Evolutionary conservation across 768 basidiomycete genomes (phyloP), one percentile per base, ranked within the genome.

Genomic region (Suillus plorans): DNA sequence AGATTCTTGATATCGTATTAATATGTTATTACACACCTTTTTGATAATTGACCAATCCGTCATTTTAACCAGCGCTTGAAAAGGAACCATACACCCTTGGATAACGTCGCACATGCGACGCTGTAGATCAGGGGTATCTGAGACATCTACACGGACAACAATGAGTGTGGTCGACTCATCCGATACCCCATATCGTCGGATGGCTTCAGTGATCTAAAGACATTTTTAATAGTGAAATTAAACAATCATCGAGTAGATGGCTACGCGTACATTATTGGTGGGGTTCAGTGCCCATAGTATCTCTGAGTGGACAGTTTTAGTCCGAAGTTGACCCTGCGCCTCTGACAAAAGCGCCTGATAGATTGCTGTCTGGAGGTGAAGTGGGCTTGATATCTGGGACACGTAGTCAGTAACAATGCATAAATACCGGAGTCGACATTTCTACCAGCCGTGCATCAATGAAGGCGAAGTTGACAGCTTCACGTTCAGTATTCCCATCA

Each of bases 281-380:
- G 95, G 94, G 68, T 91, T 94, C 57, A 98, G 80, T 25, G 85
- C 78, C 82, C 91, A 95, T n/a, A 98, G 80, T 60, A 98, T 84
- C 75, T 99, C 96, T 0, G 94, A 94, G 72, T 98, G 95, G 0
- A 95, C 78, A 1, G 94, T 94, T 78, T 90, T 93, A 1, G 96
- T 95, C 56, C 89, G 83, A 63, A 97, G 79, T 1, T 79, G 71
- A 25, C 79, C 81, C 49, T 89, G 84, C 3, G 84, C 74, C 36
- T 85, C 81, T 0, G 94, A 86, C 13, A 95, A 78, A n/a, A 94
- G 79, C 1, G 94, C 89, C 69, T 94, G 92, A 62, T 90, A 82
- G 13, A 95, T 84, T 0, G 94, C 96, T 0, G 93, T 95, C 73
- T 92, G 86, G 14, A 98, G 78, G 70, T 97, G 95, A 52, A 89